Base-by-base conservation (phyloP, 208 protist species). In the Angomonas ambiguus region DNA sequence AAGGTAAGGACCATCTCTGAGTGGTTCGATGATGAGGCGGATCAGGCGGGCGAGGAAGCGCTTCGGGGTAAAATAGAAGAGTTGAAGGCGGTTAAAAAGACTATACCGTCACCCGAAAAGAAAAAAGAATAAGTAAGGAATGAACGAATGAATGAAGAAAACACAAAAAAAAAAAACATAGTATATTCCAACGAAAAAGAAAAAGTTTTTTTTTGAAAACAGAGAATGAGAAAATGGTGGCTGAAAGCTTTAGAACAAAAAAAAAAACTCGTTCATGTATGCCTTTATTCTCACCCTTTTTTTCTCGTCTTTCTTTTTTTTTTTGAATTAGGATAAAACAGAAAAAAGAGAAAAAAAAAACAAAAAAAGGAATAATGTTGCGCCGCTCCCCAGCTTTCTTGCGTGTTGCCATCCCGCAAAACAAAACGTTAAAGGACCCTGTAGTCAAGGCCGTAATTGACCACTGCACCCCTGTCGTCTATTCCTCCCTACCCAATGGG, bases 401-500 rank as follows among this genome's bases (percentile, higher is more conserved):
- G 25, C 13, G 16, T 13, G 28, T 35, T 30, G 25, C 22, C 11
- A 30, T 59, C 24, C 83, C 83, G 6, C 76, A 48, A 48, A 92
- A 95, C 67, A 75, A 78, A 62, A 91, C 76, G 1, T 24, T 80
- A 25, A 67, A 70, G 25, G 71, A 91, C 67, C 67, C 81, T 2
- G 45, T 76, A n/a, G 91, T 79, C 55, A 68, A 70, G 51, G 63
- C 57, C 24, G 59, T 72, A 22, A 60, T 95, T n/a, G 60, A 66
- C 25, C 83, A 82, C 62, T 88, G 82, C 72, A 88, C 87, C 24
- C 79, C 88, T 18, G 85, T 96, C 33, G 76, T 95, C 59, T 92
- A 98, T 60, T 95, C 93, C 41, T 92, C 88, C 2, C 81, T 99
- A 20, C 64, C 80, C 30, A 99, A 98, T 77, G 97, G 97, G n/a